Evolutionary conservation across 257 asterid species (phyloP), one percentile per base, ranked within the genome.

Genomic region (Plantago major): DNA sequence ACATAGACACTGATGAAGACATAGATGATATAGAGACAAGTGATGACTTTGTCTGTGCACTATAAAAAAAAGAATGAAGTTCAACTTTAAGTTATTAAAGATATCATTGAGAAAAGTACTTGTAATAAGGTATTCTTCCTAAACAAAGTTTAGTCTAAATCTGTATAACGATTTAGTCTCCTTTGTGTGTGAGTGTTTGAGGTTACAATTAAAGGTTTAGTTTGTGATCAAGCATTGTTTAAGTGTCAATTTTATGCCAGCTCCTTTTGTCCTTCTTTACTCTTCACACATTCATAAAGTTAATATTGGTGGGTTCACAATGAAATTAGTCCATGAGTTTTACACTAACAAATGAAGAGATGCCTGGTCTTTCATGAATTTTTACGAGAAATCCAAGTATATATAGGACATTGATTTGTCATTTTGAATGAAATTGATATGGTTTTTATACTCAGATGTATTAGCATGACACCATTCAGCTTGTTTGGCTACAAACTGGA

Each of bases 31-130:
- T 68, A 3, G 94, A 82, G 56, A 69, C 90, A 3, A 85, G 96
- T 69, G 94, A 88, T 22, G 98, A 91, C 38, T 91, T 84, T 71
- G 92, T 91, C 5, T 82, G 89, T 69, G 86, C 85, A 48, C 45
- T 88, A 17, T 88, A 70, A 30, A 3, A 30, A 30, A 30, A 30
- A 5, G 5, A 5, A 2, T 30, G 37, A 30, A 69, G 26, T 33
- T 18, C 43, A 30, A n/a, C 40, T 13, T 16, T 38, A 55, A 6
- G 33, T 1, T 16, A 40, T 58, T 11, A 48, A 58, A 38, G 40
- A 45, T 57, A 42, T 14, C 40, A 1, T 22, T 26, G 28, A 49
- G 42, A n/a, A 16, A 66, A 63, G 18, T 4, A 51, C 53, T 42
- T 42, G 4, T 0, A 16, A 47, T 40, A 37, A 45, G 26, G 33